Evolutionary conservation across 176 grass and related monocot species (phyloP).

Genomic region (Guadua angustifolia): DNA sequence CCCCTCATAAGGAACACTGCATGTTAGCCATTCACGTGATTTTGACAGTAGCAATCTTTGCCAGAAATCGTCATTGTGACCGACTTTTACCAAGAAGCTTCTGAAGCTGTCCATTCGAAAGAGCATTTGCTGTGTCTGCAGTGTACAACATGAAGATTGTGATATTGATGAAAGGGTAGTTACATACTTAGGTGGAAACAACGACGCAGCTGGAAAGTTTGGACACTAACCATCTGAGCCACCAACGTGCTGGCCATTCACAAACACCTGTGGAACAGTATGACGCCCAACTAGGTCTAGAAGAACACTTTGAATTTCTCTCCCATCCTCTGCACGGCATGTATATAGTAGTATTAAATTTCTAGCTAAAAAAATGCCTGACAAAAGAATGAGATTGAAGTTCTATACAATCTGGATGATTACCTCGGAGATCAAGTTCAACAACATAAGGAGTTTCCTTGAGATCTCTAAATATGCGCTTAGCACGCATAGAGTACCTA

Average conservation of each 20-base stretch:
- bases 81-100: conserved; percentile 71
- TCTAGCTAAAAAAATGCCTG: neutral
- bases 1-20: neutral
- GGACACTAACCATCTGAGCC: conserved; percentile 75
- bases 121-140: conserved; percentile 62
- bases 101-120: conserved; percentile 63
- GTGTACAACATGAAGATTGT: neutral
- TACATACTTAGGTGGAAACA: neutral
- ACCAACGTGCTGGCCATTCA: conserved; percentile 87
- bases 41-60: conserved; percentile 14
- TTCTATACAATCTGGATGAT: conserved; percentile 23
- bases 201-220: conserved; percentile 21
- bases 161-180: conserved; percentile 11
- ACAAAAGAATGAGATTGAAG: neutral
- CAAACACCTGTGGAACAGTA: conserved; percentile 92
- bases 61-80: conserved; percentile 37
- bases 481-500: conserved; percentile 77
- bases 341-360: conserved; percentile 23
- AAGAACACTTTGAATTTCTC: conserved; percentile 85
- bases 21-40: conserved; percentile 23
- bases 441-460: conserved; percentile 76
- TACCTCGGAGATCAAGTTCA: conserved; percentile 94
- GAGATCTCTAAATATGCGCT: conserved; percentile 77
- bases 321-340: conserved; percentile 60
- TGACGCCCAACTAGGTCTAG: conserved; percentile 77